Conservation (phyloP, 2,329 filamentous ascomycete species). For the Diplocarpon rosae region DNA sequence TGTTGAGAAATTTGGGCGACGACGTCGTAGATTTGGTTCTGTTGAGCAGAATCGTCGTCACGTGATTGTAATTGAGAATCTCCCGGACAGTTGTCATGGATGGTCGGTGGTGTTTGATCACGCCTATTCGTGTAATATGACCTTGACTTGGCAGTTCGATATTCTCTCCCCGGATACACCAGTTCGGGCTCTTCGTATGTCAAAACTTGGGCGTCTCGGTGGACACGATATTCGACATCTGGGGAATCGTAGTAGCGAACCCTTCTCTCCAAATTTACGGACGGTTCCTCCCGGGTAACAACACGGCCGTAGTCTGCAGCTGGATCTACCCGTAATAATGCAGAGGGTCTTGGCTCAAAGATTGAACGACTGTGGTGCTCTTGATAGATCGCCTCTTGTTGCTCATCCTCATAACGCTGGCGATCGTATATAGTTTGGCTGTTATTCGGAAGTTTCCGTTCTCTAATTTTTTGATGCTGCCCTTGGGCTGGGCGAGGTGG, state of each 20-base stretch:
- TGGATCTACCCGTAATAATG: slow-evolving; percentile 6
- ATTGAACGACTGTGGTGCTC: slow-evolving; percentile 5
- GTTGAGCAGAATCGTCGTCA: slow-evolving; percentile 16
- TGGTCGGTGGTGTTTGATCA: not conserved
- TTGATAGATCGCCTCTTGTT: slow-evolving; percentile 7
- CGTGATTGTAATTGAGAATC: slow-evolving; percentile 2
- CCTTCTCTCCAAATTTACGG: slow-evolving; percentile 11
- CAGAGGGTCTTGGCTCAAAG: slow-evolving; percentile 11
- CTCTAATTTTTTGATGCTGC: slow-evolving; percentile 1
- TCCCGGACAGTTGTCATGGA: not conserved
- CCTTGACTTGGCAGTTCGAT: slow-evolving; percentile 12
- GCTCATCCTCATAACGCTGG: slow-evolving; percentile 7
- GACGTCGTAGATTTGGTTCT: slow-evolving; percentile 21
- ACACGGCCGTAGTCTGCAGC: slow-evolving; percentile 12
- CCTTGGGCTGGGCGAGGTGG: slow-evolving; percentile 1
- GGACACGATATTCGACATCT: slow-evolving; percentile 13
- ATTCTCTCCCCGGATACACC: slow-evolving; percentile 4
- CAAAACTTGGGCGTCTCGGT: slow-evolving; percentile 11
- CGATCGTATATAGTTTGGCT: slow-evolving; percentile 5
- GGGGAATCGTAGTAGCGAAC: slow-evolving; percentile 15
- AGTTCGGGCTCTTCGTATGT: slow-evolving; percentile 14
- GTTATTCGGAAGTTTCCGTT: not conserved
- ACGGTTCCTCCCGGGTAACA: slow-evolving; percentile 14
- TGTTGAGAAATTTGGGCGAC: slow-evolving; percentile 24
- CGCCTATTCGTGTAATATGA: slow-evolving; percentile 12